Base-by-base conservation (phyloP, 2,329 filamentous ascomycete species). In the Claviceps sp. region DNA sequence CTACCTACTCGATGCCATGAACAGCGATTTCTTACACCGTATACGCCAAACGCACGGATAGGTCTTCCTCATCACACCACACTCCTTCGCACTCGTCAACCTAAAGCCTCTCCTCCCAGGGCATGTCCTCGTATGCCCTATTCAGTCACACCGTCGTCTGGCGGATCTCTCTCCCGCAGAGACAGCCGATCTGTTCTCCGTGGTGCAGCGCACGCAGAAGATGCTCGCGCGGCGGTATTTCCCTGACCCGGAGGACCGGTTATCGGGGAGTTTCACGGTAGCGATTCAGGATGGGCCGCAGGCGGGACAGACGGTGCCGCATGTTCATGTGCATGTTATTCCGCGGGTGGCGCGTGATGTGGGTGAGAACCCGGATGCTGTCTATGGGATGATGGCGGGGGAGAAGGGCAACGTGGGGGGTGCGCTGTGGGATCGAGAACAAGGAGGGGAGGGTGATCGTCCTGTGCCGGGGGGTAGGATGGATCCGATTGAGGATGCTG, bases 321-420 rank as follows among this genome's bases (percentile, higher is more conserved):
- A 98, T 70, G 82, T 96, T 14, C 93, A 98, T 70, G 86, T 89
- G 26, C 93, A 98, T 70, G 79, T 96, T 48, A 91, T 96, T 51
- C 90, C 90, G 19, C 73, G 90, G 54, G 72, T 70, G 53, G 77
- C 48, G 3, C 26, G 82, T 41, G 75, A 81, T 64, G 75, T 65
- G 64, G 71, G 57, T 37, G 53, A 53, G 2, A 63, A 55, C 50
- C 64, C 65, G 5, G 90, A 95, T 68, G 80, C 79, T 55, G 78
- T 98, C 50, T 97, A 98, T 69, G 80, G 82, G 56, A 76, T 81
- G 70, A 78, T 98, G 73, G 88, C 95, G 61, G 79, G 78, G 30
- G 87, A 95, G 68, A 85, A 89, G 57, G 91, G 90, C 0, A 86
- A 97, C 69, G 73, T 97, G 14, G 86, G 84, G 5, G 79, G 76